Base-by-base conservation (phyloP, 495 filamentous ascomycete species). In the Darksidea phi region DNA sequence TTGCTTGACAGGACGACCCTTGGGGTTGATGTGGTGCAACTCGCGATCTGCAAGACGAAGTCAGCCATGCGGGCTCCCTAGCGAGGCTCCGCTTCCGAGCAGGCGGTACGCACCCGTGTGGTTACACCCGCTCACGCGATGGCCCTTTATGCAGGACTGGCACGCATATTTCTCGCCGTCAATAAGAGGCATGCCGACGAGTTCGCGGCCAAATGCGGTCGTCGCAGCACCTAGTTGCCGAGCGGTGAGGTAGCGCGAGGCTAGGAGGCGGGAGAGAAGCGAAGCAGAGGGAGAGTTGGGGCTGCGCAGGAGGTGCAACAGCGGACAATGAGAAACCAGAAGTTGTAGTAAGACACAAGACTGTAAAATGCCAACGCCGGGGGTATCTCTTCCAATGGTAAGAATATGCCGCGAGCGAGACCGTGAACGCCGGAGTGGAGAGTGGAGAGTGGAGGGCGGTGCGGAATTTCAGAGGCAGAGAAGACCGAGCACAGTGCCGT, bases 1-100 rank as follows among this genome's bases (percentile, higher is more conserved):
- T 88, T 99, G 94, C 74, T 93, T 95, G 70, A 97, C 93, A 67
- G 94, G 94, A 67, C 94, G 88, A 75, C 94, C 94, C 76, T 99
- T 97, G 77, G 96, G 96, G 78, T 94, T 94, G 81, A 97, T 96
- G 74, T 94, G 94, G 72, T 87, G 86, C 61, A 99, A 84, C 64
- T 88, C 89, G 67, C 94, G 89, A 75, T 97, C 94, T 97, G 68
- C 13, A 41, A 5, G 20, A 24, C 37, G 15, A 36, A 24, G 20
- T 28, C 52, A 21, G 47, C 57, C 32, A 32, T 36, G 47, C 34
- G 46, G n/a, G 20, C 28, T 49, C 7, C 8, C 28, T 36, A n/a
- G 23, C 32, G 51, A 11, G 3, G 21, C 26, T 36, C 0, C 32
- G 37, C 54, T 59, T 23, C 53, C 52, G 36, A 46, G 25, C 34